Conservation (phyloP, 257 asterid species). For the Rhazya stricta region DNA sequence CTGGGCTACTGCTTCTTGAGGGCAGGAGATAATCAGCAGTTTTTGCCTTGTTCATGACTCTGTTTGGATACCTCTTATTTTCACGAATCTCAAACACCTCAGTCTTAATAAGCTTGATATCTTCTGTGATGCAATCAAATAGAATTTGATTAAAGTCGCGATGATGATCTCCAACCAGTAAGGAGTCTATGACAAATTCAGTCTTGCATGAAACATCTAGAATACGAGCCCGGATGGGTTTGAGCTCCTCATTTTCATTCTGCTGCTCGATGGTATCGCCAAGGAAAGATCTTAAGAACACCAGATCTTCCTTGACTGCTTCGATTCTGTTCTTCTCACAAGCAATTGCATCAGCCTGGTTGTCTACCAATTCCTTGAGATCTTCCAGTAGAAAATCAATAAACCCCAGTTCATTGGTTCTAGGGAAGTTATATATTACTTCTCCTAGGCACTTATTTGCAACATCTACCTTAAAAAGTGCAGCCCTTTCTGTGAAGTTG, state of each 20-base stretch:
- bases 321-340: neutral
- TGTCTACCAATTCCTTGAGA: neutral
- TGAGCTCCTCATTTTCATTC: neutral
- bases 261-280: neutral
- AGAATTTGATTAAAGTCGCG: neutral
- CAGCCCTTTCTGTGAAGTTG: neutral
- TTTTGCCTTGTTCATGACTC: no score
- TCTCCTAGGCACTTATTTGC: neutral
- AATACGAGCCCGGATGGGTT: neutral
- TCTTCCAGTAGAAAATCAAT: constrained; percentile 5
- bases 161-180: neutral
- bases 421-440: neutral
- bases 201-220: neutral
- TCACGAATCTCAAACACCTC: neutral
- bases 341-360: neutral
- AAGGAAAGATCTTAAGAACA: neutral
- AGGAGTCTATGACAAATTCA: neutral
- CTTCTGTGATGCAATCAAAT: neutral
- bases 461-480: neutral
- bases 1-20: neutral
- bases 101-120: neutral
- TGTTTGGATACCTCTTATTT: neutral
- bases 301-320: neutral
- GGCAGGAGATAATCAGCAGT: neutral
- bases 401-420: neutral